A percentile compares a stretch with the other conserved stretches of the same genome.
Evolutionary conservation across 1,284 basidiomycete genomes (phyloP).

Genomic region (Anthracocystis setariae): DNA sequence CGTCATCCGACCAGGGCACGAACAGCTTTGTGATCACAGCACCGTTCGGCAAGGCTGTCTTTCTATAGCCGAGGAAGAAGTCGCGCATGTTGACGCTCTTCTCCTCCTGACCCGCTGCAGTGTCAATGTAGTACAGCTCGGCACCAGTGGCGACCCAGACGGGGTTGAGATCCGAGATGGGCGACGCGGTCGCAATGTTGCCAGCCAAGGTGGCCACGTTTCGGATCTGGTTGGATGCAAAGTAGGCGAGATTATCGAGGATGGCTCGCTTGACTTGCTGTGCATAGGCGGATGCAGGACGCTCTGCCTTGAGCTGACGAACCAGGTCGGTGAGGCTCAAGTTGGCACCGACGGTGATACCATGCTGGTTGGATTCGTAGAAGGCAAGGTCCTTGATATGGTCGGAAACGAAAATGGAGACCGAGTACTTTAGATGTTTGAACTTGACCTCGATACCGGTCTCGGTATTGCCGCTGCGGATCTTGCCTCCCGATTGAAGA

Average conservation of each 20-base stretch:
- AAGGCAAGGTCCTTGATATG: conserved; percentile 51
- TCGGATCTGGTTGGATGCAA: conserved; percentile 67
- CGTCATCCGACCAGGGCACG: conserved; percentile 47
- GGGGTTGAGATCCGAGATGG: conserved; percentile 68
- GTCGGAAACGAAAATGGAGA: conserved; percentile 65
- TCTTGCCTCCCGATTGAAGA: conserved; percentile 45
- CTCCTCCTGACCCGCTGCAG: conserved; percentile 52
- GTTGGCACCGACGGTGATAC: conserved; percentile 64
- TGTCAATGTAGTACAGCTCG: conserved; percentile 46
- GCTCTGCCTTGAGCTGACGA: conserved; percentile 43
- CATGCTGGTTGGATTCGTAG: conserved; percentile 37
- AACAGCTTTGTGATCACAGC: conserved; percentile 63
- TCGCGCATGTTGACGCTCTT: conserved; percentile 48
- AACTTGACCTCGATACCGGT: conserved; percentile 63
- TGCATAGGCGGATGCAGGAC: conserved; percentile 20
- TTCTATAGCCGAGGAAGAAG: conserved; percentile 68
- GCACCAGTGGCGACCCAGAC: conserved; percentile 67
- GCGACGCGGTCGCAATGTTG: conserved; percentile 68
- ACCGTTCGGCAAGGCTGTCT: conserved; percentile 64
- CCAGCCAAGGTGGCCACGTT: conserved; percentile 68
- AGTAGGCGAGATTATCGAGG: conserved; percentile 61
- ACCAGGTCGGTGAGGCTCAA: conserved; percentile 55
- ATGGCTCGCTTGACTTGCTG: conserved; percentile 53
- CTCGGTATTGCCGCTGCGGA: conserved; percentile 61
- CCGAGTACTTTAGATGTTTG: conserved; percentile 54